phyloP scores from a whole-genome alignment of 306 rosid species.

The Quillaja saponaria region DNA sequence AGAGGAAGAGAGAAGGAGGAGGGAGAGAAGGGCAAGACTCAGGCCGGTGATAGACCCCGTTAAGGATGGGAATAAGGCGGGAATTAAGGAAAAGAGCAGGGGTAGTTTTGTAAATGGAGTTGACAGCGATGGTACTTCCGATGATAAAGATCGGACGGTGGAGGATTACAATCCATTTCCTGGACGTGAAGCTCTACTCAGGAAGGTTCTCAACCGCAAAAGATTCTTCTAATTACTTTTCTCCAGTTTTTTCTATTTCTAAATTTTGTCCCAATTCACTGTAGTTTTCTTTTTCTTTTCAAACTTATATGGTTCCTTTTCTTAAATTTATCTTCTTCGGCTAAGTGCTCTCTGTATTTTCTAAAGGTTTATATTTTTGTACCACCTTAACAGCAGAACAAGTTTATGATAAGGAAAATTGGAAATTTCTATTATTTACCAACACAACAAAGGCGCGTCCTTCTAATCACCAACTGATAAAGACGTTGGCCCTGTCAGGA shows the following conservation, averaged over 20 bases:
- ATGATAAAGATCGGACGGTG: slow-evolving; percentile 15
- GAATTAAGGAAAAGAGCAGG: slow-evolving; percentile 7
- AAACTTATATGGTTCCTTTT: neutral
- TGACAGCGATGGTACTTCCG: neutral
- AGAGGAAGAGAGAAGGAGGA: slow-evolving; percentile 16
- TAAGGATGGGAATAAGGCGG: neutral
- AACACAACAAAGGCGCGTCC: too few species aligned
- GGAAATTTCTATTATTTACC: too few species aligned
- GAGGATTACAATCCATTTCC: slow-evolving; percentile 41
- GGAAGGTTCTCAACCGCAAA: slow-evolving; percentile 12
- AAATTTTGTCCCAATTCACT: too few species aligned
- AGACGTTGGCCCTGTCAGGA: neutral
- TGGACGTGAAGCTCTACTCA: slow-evolving; percentile 44
- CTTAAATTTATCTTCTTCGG: too few species aligned
- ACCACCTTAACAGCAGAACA: too few species aligned
- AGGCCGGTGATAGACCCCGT: slow-evolving; percentile 16
- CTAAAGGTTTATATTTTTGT: too few species aligned
- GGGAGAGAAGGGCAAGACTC: slow-evolving; percentile 38
- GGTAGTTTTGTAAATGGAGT: slow-evolving; percentile 6
- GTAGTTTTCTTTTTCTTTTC: neutral
- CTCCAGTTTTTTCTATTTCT: neutral
- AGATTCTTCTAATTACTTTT: neutral
- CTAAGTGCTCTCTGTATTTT: too few species aligned
- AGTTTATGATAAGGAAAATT: too few species aligned
- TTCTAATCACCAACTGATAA: too few species aligned